phyloP scores from a whole-genome alignment of 352 stramenopile genomes.

The Globisporangium barbulae region DNA sequence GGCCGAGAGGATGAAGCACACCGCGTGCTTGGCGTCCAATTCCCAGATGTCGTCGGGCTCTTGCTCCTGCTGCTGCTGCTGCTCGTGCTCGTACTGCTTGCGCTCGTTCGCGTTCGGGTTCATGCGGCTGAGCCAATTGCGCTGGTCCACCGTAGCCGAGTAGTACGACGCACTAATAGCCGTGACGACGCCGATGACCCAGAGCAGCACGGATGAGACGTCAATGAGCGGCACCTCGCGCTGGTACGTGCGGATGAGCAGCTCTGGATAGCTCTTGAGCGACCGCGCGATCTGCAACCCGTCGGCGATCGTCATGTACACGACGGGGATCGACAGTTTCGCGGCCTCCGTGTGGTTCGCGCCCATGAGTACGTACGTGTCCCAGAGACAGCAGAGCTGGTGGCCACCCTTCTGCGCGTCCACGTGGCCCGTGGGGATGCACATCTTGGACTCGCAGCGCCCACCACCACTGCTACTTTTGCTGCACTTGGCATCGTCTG shows the following conservation, averaged over 20 bases:
- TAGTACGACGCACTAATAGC: conserved; percentile 66
- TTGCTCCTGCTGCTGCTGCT: conserved; percentile 17
- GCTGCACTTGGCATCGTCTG: conserved; percentile 38
- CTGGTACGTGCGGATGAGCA: conserved; percentile 44
- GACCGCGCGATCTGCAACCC: conserved; percentile 42
- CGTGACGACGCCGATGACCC: conserved; percentile 54
- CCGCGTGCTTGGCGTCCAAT: conserved; percentile 52
- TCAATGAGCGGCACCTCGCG: conserved; percentile 51
- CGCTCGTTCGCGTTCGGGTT: conserved; percentile 19
- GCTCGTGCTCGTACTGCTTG: conserved; percentile 23
- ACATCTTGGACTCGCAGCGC: conserved; percentile 47
- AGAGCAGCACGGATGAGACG: conserved; percentile 58
- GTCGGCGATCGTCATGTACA: conserved; percentile 66
- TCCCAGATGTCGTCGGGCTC: conserved; percentile 40
- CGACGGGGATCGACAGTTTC: conserved; percentile 55
- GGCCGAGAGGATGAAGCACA: conserved; percentile 62
- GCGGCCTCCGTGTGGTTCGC: conserved; percentile 38
- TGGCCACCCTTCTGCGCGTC: conserved; percentile 20
- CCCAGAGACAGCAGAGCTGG: conserved; percentile 77
- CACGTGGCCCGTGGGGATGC: conserved; percentile 51
- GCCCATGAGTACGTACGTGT: conserved; percentile 78
- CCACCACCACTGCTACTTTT: background rate
- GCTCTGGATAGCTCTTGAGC: conserved; percentile 32
- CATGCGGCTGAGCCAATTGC: conserved; percentile 17
- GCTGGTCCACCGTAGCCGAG: conserved; percentile 28